These are phyloP conservation scores for Macrophomina tecta DNA, from an alignment of 2,329 filamentous ascomycete species.

Conservation along the genomic window DNA sequence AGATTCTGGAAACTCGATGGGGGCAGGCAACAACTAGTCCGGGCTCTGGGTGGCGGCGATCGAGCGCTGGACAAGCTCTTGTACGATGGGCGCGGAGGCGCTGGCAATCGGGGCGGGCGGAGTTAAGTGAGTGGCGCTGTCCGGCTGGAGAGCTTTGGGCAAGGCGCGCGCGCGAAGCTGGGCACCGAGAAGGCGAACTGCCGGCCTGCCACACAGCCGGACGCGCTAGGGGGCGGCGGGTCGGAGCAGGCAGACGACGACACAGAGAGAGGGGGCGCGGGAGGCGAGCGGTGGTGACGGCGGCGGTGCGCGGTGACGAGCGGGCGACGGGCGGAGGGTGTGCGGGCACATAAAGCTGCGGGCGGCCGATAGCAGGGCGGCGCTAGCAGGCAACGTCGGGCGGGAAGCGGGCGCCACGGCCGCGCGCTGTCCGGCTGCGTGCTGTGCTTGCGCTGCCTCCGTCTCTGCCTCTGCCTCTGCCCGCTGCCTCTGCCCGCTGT, in stretches of 20 bases:
- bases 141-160: constrained; percentile 5
- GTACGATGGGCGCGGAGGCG: constrained; percentile 23
- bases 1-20: constrained; percentile 19
- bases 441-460: not conserved
- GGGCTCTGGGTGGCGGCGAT: constrained; percentile 18
- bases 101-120: constrained; percentile 22
- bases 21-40: constrained; percentile 5
- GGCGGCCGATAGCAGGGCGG: not conserved
- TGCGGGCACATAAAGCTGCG: not conserved
- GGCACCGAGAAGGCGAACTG: constrained; percentile 3
- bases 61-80: constrained; percentile 21
- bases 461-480: not conserved
- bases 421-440: not conserved
- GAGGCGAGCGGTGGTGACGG: not conserved
- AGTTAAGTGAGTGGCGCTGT: constrained; percentile 26
- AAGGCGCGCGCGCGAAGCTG: not conserved
- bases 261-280: not conserved
- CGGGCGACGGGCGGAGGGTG: not conserved
- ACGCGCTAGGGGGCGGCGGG: too few relatives aligned
- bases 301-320: not conserved
- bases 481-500: too few relatives aligned
- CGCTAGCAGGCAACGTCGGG: constrained; percentile 7
- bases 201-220: not conserved
- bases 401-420: constrained; percentile 4
- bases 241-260: too few relatives aligned